A percentile compares a stretch with the other conserved stretches of the same genome.
phyloP scores from a whole-genome alignment of 1,284 basidiomycete genomes.

The Fomitiporia mediterranea region DNA sequence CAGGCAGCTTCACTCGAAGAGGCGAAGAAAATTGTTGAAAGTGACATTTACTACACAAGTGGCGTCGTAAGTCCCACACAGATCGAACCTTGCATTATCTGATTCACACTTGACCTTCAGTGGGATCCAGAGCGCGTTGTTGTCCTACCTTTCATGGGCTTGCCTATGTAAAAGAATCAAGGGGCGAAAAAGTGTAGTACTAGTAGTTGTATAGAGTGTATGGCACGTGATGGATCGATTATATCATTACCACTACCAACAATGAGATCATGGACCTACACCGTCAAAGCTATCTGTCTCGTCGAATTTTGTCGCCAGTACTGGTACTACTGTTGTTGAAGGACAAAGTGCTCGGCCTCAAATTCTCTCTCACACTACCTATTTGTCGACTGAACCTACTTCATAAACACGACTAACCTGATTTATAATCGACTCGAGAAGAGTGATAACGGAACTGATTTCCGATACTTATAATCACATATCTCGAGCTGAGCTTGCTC shows the following conservation, averaged over 20 bases:
- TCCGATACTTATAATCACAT: background rate
- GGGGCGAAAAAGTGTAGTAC: background rate
- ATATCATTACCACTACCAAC: background rate
- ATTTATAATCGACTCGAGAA: background rate
- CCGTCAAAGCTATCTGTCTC: background rate
- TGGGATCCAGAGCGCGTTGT: conserved; percentile 39
- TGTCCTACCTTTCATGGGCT: conserved; percentile 37
- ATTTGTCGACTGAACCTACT: background rate
- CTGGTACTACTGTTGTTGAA: background rate
- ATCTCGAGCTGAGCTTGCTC: background rate
- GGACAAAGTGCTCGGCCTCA: background rate
- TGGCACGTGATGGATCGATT: background rate
- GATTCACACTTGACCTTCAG: conserved; percentile 25
- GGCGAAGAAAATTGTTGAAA: conserved; percentile 44
- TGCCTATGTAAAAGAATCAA: background rate
- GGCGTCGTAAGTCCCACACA: conserved; percentile 43
- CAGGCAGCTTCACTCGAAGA: conserved; percentile 44
- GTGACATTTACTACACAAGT: conserved; percentile 50
- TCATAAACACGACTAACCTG: background rate
- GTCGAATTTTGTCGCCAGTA: background rate
- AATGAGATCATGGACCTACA: too few species aligned
- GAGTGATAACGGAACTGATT: background rate
- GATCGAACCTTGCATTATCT: conserved; percentile 8
- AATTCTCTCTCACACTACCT: background rate
- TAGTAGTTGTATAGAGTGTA: background rate